phyloP scores from a whole-genome alignment of 2,329 filamentous ascomycete genomes.

The Diplocarpon rosae region DNA sequence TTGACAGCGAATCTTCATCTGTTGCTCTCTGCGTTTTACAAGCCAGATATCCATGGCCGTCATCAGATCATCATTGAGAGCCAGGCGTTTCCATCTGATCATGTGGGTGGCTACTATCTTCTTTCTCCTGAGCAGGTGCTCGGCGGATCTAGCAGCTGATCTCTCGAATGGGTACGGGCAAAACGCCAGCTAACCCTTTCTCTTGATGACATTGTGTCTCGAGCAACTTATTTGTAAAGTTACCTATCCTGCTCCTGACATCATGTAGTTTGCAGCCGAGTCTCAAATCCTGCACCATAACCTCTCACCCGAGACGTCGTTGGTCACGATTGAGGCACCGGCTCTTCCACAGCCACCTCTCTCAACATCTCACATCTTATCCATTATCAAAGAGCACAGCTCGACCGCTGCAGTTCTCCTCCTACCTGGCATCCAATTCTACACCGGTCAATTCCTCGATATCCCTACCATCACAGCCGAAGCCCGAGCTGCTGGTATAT shows the following conservation, averaged over 20 bases:
- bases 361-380: conserved; percentile 54
- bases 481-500: conserved; percentile 54
- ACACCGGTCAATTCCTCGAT: conserved; percentile 68
- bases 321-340: conserved; percentile 54
- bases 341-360: conserved; percentile 41
- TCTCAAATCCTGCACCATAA: conserved; percentile 63
- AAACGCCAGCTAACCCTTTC: too few relatives aligned
- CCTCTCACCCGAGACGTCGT: conserved; percentile 50
- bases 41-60: conserved; percentile 42
- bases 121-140: neutral
- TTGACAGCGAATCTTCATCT: conserved; percentile 69
- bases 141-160: neutral
- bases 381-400: conserved; percentile 55
- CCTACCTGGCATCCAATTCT: conserved; percentile 70
- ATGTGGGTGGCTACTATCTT: conserved; percentile 39
- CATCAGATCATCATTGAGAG: conserved; percentile 72
- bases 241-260: conserved; percentile 10
- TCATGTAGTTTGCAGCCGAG: conserved; percentile 57
- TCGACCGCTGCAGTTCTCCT: conserved; percentile 57
- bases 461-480: conserved; percentile 61
- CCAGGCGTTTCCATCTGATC: conserved; percentile 73
- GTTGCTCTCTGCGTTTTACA: conserved; percentile 69
- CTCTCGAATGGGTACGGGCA: neutral
- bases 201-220: too few relatives aligned
- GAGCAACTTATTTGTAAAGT: neutral